Evolutionary conservation across 768 basidiomycete species (phyloP), one percentile per base, ranked within the genome.

Genomic region (Mycena galopus): DNA sequence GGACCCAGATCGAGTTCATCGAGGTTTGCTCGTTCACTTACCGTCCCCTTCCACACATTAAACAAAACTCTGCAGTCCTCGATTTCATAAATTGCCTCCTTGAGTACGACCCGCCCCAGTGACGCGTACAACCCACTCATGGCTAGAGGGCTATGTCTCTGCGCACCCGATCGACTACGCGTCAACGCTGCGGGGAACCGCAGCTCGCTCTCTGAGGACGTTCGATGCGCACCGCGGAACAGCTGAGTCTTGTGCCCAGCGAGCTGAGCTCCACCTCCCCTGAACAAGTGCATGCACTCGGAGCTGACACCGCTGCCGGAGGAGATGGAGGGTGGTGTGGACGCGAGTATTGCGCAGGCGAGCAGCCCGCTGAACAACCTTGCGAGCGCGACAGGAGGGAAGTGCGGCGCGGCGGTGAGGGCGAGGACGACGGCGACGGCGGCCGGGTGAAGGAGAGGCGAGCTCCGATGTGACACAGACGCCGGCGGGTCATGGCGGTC

Each of bases 91-190:
- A 80, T 2, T 75, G 81, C 3, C 88, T 98, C 12, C 88, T 98
- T 19, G 86, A 89, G 61, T 83, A 84, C 42, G 86, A 94, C 65
- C 95, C 96, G 0, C 74, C 86, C 96, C 70, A 82, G 85, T 3
- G 85, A 88, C 0, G 93, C 96, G 0, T 86, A 93, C 12, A 30
- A 81, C n/a, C 0, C 96, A 98, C 76, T 89, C 90, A 0, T 99
- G 97, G 97, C 86, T 98, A 3, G 42, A 71, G 19, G 56, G 55
- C 53, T 76, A 77, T 53, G 11, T 29, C 9, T 53, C 57, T 16
- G 39, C n/a, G 25, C 27, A 65, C 35, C 21, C 47, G n/a, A 42
- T 51, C 58, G 60, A 71, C 68, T 65, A 62, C 44, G n/a, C 65
- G 39, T 51, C 23, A 66, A 67, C 61, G 65, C 73, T 50, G 51